Percentiles rank a stretch among this genome's conserved stretches.
These are phyloP conservation scores for Eurotiales sp. DNA, from an alignment of 2,329 filamentous ascomycete genomes.

Conservation along the genomic window DNA sequence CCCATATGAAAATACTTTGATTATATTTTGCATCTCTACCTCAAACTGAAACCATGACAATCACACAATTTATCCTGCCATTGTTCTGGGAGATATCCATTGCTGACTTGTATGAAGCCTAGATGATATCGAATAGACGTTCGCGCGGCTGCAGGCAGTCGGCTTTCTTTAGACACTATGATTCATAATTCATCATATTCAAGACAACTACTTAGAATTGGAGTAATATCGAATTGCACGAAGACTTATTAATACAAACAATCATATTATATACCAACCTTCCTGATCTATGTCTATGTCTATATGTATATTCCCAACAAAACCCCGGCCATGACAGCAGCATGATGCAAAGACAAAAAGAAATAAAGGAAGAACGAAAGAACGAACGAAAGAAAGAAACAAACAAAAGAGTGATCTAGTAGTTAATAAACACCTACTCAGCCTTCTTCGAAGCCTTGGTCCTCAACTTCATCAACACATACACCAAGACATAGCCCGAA, in stretches of 20 bases:
- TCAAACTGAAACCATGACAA: constrained; percentile 6
- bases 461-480: constrained; percentile 36
- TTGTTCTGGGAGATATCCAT: not conserved
- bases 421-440: constrained; percentile 18
- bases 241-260: no score
- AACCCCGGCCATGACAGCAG: no score
- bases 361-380: no score
- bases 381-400: not conserved
- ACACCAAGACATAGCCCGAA: constrained; percentile 52
- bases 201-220: no score
- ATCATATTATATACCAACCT: no score
- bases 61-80: not conserved
- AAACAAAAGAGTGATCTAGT: constrained; percentile 1
- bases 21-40: constrained; percentile 26
- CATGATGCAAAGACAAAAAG: no score
- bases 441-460: constrained; percentile 38
- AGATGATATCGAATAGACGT: not conserved
- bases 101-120: not conserved
- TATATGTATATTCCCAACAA: no score
- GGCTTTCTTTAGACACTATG: no score
- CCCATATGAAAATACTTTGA: constrained; percentile 34
- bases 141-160: no score
- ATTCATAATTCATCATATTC: no score
- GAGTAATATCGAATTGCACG: no score
- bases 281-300: no score